Evolutionary conservation across 2,329 filamentous ascomycete genomes (phyloP), one percentile per base, ranked within the genome.

Genomic region (Cladosporium sp.): DNA sequence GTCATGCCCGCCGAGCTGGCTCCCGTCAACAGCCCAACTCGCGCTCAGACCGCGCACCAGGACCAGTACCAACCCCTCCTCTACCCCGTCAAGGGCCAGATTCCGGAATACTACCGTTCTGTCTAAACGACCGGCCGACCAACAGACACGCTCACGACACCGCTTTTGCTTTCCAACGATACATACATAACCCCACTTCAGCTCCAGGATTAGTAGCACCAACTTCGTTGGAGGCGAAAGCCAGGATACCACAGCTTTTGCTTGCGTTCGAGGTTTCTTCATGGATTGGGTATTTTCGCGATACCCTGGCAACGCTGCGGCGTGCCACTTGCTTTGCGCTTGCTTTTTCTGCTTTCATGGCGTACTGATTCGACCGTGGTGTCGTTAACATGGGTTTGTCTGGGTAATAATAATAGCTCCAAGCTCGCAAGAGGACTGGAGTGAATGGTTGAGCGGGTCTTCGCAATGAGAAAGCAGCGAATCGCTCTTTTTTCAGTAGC

Each of bases 341-440:
- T 57, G 28, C n/a, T 23, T 32, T 21, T 57, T 36, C 32, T 21
- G 18, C 53, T 26, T 30, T 30, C 11, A 18, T 26, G 14, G 18
- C 23, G 26, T 53, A 21, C 13, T n/a, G 14, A 11, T 30, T 13
- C 16, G 49, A 53, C 23, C 25, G 16, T 53, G 6, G 14, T 30
- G 25, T 53, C 23, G 23, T 53, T 14, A 53, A 30, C 14, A 53
- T 53, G 49, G 23, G 6, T 53, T 53, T 53, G 25, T 53, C 49
- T 30, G 49, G 49, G 49, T 53, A 53, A 53, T 53, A 53, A 16
- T 53, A 53, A 53, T 53, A 53, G 49, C 49, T 53, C 49, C 6
- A 10, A 53, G 14, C 25, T 53, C 25, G 49, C 23, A 25, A 51
- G n/a, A 26, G 25, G 23, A 28, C 30, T 18, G 49, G 49, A 53